phyloP scores from a whole-genome alignment of 192 early-diverging fungal species.

The Lobosporangium transversale region DNA sequence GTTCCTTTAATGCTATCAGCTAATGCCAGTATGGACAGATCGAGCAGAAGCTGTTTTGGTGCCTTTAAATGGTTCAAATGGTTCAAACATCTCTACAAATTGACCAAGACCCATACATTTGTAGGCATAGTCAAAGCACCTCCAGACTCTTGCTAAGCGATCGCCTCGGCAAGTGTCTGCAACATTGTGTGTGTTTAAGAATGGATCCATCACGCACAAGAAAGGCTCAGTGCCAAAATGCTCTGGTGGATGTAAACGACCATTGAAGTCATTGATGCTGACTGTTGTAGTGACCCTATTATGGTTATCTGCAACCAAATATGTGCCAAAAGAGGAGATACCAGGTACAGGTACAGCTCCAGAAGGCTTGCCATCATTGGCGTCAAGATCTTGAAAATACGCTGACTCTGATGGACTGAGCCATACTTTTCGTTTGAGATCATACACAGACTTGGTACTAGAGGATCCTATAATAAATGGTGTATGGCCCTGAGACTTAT shows the following conservation, averaged over 20 bases:
- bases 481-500: too few relatives aligned
- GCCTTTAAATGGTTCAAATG: too few relatives aligned
- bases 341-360: constrained; percentile 13
- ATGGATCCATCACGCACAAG: constrained; percentile 43
- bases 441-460: constrained; percentile 1
- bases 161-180: constrained; percentile 28
- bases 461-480: not conserved
- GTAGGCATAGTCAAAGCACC: constrained; percentile 42
- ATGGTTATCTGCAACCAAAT: too few relatives aligned
- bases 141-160: constrained; percentile 29
- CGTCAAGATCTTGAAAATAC: constrained; percentile 24
- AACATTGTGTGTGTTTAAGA: constrained; percentile 27
- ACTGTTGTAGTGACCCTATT: too few relatives aligned
- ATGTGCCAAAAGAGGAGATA: too few relatives aligned
- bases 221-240: constrained; percentile 18
- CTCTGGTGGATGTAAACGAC: too few relatives aligned
- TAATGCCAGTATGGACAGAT: too few relatives aligned
- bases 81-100: constrained; percentile 12
- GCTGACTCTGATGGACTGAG: constrained; percentile 10
- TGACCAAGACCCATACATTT: constrained; percentile 21
- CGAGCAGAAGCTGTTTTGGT: too few relatives aligned
- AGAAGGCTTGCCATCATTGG: constrained; percentile 7
- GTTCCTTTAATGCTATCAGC: too few relatives aligned
- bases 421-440: constrained; percentile 14
- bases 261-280: too few relatives aligned